phyloP scores from a whole-genome alignment of 768 basidiomycete genomes.

The Termitomyces bulborhizus region DNA sequence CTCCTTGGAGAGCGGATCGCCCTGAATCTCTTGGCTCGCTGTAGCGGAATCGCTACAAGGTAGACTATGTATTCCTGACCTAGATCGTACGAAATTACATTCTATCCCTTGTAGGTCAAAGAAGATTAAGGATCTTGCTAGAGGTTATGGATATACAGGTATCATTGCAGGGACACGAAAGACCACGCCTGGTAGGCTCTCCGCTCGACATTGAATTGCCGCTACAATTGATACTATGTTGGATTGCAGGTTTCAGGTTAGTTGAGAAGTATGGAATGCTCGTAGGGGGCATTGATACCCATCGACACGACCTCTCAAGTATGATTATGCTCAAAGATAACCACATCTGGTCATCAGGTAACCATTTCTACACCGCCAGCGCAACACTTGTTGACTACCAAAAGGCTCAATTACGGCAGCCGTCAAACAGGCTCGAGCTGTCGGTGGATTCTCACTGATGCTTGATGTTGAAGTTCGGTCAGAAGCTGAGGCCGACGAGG shows the following conservation, averaged over 20 bases:
- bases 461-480: slow-evolving; percentile 92
- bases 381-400: neutral
- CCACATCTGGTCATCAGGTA: slow-evolving; percentile 96
- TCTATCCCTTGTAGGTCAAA: slow-evolving; percentile 55
- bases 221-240: neutral
- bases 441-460: slow-evolving; percentile 86
- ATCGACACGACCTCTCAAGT: slow-evolving; percentile 93
- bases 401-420: slow-evolving; percentile 87
- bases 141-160: slow-evolving; percentile 74
- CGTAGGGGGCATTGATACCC: slow-evolving; percentile 93
- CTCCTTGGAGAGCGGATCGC: slow-evolving; percentile 91
- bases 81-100: slow-evolving; percentile 4
- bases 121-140: slow-evolving; percentile 71
- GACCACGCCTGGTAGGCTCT: slow-evolving; percentile 75
- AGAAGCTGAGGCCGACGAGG: slow-evolving; percentile 90
- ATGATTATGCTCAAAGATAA: slow-evolving; percentile 99
- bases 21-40: slow-evolving; percentile 88
- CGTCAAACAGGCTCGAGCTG: slow-evolving; percentile 76
- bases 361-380: neutral
- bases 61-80: slow-evolving; percentile 29
- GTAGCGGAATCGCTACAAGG: slow-evolving; percentile 96
- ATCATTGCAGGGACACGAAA: slow-evolving; percentile 94
- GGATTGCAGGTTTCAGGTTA: slow-evolving; percentile 70
- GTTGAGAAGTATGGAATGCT: slow-evolving; percentile 99
- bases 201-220: neutral